Conservation (phyloP, 495 filamentous ascomycete species). For the Penicillium steckii region DNA sequence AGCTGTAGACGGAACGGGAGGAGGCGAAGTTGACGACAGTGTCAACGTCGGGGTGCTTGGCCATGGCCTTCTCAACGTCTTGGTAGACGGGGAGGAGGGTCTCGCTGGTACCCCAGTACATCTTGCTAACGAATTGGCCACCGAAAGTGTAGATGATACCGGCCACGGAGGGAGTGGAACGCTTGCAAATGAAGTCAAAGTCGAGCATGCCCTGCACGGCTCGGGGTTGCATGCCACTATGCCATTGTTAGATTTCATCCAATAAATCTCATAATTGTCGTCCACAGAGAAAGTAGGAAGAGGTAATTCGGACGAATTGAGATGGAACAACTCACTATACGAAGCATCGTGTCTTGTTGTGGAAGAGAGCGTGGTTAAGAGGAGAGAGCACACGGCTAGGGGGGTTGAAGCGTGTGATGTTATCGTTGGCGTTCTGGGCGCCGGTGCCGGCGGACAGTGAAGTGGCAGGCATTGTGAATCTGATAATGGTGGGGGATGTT, state of each 20-base stretch:
- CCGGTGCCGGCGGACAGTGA: slow-evolving; percentile 42
- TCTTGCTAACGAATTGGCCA: slow-evolving; percentile 99
- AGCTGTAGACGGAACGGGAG: slow-evolving; percentile 95
- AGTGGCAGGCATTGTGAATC: slow-evolving; percentile 50
- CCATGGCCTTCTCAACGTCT: slow-evolving; percentile 86
- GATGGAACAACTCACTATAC: slow-evolving; percentile 68
- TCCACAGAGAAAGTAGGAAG: not conserved
- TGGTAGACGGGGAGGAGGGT: slow-evolving; percentile 98
- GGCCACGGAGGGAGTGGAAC: slow-evolving; percentile 90
- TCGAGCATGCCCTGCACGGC: slow-evolving; percentile 99
- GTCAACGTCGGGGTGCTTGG: slow-evolving; percentile 96
- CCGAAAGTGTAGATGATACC: slow-evolving; percentile 99
- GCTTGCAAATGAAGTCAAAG: slow-evolving; percentile 99
- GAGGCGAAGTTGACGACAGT: slow-evolving; percentile 99
- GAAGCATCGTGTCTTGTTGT: slow-evolving; percentile 99
- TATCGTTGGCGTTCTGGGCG: slow-evolving; percentile 81
- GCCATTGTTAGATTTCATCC: not conserved
- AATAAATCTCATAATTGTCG: no score
- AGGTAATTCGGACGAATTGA: not conserved
- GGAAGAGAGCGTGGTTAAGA: slow-evolving; percentile 86
- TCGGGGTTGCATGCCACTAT: slow-evolving; percentile 87
- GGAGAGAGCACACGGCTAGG: slow-evolving; percentile 92
- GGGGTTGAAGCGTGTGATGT: slow-evolving; percentile 93
- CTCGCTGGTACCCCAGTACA: slow-evolving; percentile 99
- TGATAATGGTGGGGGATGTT: not conserved